phyloP scores from a whole-genome alignment of 805 yeast species.

The Saccharomycopsis fermentans region DNA sequence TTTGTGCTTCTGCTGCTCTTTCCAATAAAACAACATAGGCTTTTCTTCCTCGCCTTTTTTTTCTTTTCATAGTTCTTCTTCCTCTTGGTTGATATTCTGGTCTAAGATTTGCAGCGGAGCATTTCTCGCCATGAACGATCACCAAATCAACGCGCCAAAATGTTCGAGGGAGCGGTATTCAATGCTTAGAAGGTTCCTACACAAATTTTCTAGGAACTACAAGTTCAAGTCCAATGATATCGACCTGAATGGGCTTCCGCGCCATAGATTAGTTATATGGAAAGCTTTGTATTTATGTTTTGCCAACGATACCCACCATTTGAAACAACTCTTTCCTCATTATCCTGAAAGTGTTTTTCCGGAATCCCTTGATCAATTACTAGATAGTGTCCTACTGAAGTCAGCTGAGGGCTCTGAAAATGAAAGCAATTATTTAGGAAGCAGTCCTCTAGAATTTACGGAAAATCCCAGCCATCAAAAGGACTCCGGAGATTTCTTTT shows the following conservation, averaged over 20 bases:
- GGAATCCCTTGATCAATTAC: constrained; percentile 13
- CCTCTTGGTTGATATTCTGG: no score
- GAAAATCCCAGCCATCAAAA: background rate
- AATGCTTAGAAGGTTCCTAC: background rate
- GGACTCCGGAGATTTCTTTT: background rate
- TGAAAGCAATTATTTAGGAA: constrained; percentile 9
- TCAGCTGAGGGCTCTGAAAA: background rate
- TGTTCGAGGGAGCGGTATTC: background rate
- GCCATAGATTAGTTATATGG: background rate
- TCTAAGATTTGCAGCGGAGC: no score
- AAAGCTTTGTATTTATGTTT: constrained; percentile 27
- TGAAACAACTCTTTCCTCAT: constrained; percentile 29
- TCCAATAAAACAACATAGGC: no score
- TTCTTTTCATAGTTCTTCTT: no score
- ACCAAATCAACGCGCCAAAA: background rate
- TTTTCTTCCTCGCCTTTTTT: no score
- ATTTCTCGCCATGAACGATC: background rate
- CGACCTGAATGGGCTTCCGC: background rate
- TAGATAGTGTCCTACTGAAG: constrained; percentile 12
- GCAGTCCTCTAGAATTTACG: background rate
- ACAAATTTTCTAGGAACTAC: background rate
- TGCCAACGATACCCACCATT: constrained; percentile 31
- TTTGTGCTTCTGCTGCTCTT: no score
- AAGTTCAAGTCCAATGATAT: background rate
- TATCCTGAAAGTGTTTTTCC: constrained; percentile 20